Percentiles rank a stretch among this genome's conserved stretches.
phyloP scores from a whole-genome alignment of 108 stramenopile genomes.

The Skeletonema menzelii region DNA sequence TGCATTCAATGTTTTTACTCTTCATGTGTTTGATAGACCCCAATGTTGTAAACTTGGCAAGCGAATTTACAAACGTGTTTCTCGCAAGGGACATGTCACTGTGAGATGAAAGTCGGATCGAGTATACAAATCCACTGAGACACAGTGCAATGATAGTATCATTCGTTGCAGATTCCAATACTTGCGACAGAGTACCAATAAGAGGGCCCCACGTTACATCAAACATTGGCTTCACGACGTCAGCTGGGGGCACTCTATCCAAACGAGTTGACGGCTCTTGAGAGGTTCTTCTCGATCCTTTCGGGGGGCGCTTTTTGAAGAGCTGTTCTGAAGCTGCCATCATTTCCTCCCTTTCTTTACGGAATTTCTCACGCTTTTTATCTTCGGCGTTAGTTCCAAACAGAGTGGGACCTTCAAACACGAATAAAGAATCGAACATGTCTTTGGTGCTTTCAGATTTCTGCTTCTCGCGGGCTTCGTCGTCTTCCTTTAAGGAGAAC shows the following conservation, averaged over 20 bases:
- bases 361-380: constrained; percentile 77
- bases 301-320: constrained; percentile 47
- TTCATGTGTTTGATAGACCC: constrained; percentile 94
- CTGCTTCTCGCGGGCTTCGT: constrained; percentile 72
- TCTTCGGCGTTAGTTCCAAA: constrained; percentile 70
- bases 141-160: constrained; percentile 80
- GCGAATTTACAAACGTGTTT: constrained; percentile 93
- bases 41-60: constrained; percentile 93
- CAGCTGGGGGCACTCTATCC: constrained; percentile 67
- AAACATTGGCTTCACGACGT: constrained; percentile 93
- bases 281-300: constrained; percentile 8
- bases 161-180: constrained; percentile 81
- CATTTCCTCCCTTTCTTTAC: constrained; percentile 95
- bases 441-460: constrained; percentile 43
- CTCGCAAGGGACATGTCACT: constrained; percentile 85
- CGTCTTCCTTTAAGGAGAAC: constrained; percentile 97
- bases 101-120: constrained; percentile 77
- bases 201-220: constrained; percentile 98
- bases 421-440: constrained; percentile 59
- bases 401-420: constrained; percentile 68
- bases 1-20: constrained; percentile 92
- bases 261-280: constrained; percentile 9
- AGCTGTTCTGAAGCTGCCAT: constrained; percentile 83
- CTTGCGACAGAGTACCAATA: constrained; percentile 92
- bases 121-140: constrained; percentile 86